Base-by-base conservation (phyloP, 2,329 filamentous ascomycete genomes). In the Ceratocystis diversiconidia region DNA sequence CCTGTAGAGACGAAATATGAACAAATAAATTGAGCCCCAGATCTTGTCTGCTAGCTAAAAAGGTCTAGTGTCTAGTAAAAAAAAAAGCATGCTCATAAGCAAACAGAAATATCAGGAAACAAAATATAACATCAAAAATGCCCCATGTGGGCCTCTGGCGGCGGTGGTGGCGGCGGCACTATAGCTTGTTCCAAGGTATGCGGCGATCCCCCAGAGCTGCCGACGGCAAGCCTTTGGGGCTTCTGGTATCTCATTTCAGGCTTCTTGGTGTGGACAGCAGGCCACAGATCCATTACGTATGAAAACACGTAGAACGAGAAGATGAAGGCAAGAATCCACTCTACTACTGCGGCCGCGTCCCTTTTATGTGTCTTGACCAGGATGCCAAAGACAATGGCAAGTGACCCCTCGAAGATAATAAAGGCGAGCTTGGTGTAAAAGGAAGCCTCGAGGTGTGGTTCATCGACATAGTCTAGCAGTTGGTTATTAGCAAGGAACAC, bases 361-460 rank as follows among this genome's bases (percentile, higher is more conserved):
- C 28, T 55, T 28, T 79, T 71, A 7, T 76, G 67, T 2, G 73
- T 75, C 48, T 76, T 79, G 44, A 79, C 80, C 65, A 78, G 79
- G 3, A 84, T 79, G 25, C 79, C 86, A 73, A 97, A 97, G 57
- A 81, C 85, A 71, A 91, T 79, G 68, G 83, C 85, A 7, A 99
- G 83, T 19, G 74, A 77, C 48, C 95, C 71, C 74, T 96, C 92
- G 71, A 92, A 72, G 66, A 96, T 72, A 73, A 97, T 87, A 76
- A 99, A 97, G 67, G 74, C 69, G 32, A 95, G 80, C 76, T 99
- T 99, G 73, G 94, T 79, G 82, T 86, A 92, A 79, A 97, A 97
- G 66, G 88, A 94, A 67, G 80, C 74, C 61, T 85, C 82, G 10
- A 99, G 82, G 69, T 94, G 77, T 65, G 80, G 82, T 75, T 92